A percentile compares a stretch with the other conserved stretches of the same genome.
Evolutionary conservation across 2,329 filamentous ascomycete genomes (phyloP).

Genomic region (Teratosphaeria nubilosa): DNA sequence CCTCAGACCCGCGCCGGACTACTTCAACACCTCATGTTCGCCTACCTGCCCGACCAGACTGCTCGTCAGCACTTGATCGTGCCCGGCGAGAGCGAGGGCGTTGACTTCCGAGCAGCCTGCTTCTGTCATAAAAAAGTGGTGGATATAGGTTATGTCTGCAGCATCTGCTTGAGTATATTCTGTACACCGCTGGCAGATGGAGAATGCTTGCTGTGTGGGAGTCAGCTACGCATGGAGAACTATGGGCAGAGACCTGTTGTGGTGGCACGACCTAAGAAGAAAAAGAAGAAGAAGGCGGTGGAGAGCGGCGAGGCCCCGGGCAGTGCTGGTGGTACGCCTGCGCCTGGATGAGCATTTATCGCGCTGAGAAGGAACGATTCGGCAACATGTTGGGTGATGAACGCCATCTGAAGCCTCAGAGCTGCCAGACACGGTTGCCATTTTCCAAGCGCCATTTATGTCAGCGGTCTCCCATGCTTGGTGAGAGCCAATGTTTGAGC

Average conservation of each 20-base stretch:
- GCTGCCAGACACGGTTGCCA: not conserved
- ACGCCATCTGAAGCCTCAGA: not conserved
- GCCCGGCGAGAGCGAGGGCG: constrained; percentile 65
- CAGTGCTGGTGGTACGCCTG: constrained; percentile 18
- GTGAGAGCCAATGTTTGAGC: not conserved
- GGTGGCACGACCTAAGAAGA: constrained; percentile 60
- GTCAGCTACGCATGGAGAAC: constrained; percentile 61
- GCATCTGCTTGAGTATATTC: constrained; percentile 91
- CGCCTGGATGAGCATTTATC: constrained; percentile 7
- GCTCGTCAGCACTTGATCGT: constrained; percentile 58
- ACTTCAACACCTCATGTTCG: constrained; percentile 90
- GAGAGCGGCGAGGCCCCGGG: constrained; percentile 34
- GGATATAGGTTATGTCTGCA: constrained; percentile 89
- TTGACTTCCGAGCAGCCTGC: constrained; percentile 96
- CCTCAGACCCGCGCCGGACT: constrained; percentile 44
- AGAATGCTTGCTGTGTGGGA: constrained; percentile 75
- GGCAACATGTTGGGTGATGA: not conserved
- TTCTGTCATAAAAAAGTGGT: constrained; percentile 92
- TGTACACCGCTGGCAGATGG: constrained; percentile 56
- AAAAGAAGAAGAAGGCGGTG: constrained; percentile 54
- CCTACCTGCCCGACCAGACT: constrained; percentile 65
- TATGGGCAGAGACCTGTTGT: constrained; percentile 72
- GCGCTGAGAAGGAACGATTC: not conserved
- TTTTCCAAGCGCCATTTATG: not conserved
- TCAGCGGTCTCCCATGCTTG: not conserved